Percentiles rank a stretch among this genome's conserved stretches.
Evolutionary conservation across 2,329 filamentous ascomycete genomes (phyloP).

Genomic region (Fusarium nisikadoi): DNA sequence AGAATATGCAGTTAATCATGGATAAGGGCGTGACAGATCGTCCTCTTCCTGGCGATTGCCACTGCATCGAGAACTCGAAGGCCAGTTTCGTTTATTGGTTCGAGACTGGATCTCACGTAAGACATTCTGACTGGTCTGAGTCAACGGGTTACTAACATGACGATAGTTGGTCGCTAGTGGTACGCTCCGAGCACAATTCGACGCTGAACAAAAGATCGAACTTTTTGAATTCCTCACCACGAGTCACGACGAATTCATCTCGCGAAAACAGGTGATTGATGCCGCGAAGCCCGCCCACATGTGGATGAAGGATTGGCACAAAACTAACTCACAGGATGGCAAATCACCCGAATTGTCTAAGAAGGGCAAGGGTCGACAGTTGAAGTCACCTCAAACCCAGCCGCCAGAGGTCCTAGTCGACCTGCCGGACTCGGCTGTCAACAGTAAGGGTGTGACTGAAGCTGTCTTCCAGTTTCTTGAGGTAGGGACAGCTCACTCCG

Average conservation of each 20-base stretch:
- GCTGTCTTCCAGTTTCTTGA: slow-evolving; percentile 73
- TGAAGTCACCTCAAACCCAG: slow-evolving; percentile 68
- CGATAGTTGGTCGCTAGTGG: slow-evolving; percentile 79
- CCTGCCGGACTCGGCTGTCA: slow-evolving; percentile 68
- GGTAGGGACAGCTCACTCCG: slow-evolving; percentile 53
- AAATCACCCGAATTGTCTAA: slow-evolving; percentile 76
- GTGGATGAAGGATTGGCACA: slow-evolving; percentile 74
- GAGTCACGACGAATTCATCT: slow-evolving; percentile 84
- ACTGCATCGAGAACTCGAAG: slow-evolving; percentile 79
- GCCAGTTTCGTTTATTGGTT: slow-evolving; percentile 92
- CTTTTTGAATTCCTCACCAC: slow-evolving; percentile 83
- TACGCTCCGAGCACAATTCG: slow-evolving; percentile 81
- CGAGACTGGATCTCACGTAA: slow-evolving; percentile 81
- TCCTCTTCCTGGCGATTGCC: slow-evolving; percentile 69
- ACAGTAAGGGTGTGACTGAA: slow-evolving; percentile 68
- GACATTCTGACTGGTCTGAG: slow-evolving; percentile 37
- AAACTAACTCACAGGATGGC: slow-evolving; percentile 65
- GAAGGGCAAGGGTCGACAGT: slow-evolving; percentile 67
- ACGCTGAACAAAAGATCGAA: slow-evolving; percentile 82
- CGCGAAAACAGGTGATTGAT: slow-evolving; percentile 72
- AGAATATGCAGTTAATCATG: slow-evolving; percentile 85
- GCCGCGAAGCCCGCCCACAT: slow-evolving; percentile 70
- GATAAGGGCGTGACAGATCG: slow-evolving; percentile 71
- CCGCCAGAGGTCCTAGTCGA: slow-evolving; percentile 68
- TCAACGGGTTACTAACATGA: slow-evolving; percentile 41